Evolutionary conservation across 306 rosid species (phyloP), one percentile per base, ranked within the genome.

Genomic region (Argentina anserina): DNA sequence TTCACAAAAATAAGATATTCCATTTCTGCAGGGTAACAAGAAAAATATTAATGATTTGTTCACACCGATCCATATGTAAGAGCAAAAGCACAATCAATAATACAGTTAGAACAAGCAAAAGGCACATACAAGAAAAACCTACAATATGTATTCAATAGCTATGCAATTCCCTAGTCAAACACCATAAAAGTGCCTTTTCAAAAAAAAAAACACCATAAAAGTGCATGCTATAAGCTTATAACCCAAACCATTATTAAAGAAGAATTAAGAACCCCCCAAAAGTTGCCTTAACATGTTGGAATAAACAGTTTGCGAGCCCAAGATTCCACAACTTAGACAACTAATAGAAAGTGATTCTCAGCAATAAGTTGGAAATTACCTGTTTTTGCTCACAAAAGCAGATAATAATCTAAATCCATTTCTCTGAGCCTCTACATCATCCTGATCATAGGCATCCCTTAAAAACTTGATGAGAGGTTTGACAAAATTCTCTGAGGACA

Each of bases 401-500:
- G 80, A 77, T 46, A 95, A 67, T 79, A 90, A 79, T 75, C 82
- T 89, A 41, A 74, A 81, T 79, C 97, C 97, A 70, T 84, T 74
- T 82, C 70, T 90, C 79, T 81, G 82, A 40, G 92, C 90, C 67
- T 80, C 71, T 36, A 65, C 26, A 28, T 95, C 97, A 46, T 72
- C 77, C 61, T 7, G 81, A 66, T 81, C 88, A 81, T 71, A 69
- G 69, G 99, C 91, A 67, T 75, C 86, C 82, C 76, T 84, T 45
- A 95, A 74, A 86, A 95, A 95, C 37, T 45, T 82, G 80, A 82
- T 66, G 4, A 95, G 88, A 41, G 90, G 91, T 62, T 87, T 87
- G 40, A 78, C 40, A 39, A 86, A 81, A 70, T 80, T 82, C 70
- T 80, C 82, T 58, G 81, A 73, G 21, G 97, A 78, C 72, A 80